phyloP scores from a whole-genome alignment of 345 rosid species.

The Noccaea caerulescens region DNA sequence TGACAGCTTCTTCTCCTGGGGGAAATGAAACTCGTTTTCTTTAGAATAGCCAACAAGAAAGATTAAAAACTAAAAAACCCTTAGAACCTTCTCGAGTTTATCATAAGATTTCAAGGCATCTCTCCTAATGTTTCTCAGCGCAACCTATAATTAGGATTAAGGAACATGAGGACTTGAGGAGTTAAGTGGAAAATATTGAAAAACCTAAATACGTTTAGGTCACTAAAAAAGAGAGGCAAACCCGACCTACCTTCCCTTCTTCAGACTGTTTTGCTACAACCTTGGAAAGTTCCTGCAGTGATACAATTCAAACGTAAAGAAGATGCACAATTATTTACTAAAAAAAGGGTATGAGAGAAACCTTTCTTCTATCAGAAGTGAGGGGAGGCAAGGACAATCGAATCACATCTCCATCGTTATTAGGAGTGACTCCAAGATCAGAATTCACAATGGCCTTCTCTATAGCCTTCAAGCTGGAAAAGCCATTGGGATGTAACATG shows the following conservation, averaged over 20 bases:
- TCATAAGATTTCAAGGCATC: constrained; percentile 91
- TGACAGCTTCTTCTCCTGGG: constrained; percentile 92
- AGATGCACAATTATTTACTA: background rate
- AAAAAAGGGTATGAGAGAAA: constrained; percentile 22
- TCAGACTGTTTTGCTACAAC: constrained; percentile 90
- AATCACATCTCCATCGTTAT: constrained; percentile 91
- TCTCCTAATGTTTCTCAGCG: constrained; percentile 91
- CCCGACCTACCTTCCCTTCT: constrained; percentile 78
- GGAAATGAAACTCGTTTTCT: background rate
- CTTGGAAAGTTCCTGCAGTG: constrained; percentile 76
- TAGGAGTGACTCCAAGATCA: constrained; percentile 88
- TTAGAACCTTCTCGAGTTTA: constrained; percentile 82
- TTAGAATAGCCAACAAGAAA: constrained; percentile 12
- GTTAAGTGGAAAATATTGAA: background rate
- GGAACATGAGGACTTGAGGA: constrained; percentile 9
- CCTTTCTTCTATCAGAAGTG: constrained; percentile 95
- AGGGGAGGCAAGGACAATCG: constrained; percentile 83
- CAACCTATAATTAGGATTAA: constrained; percentile 58
- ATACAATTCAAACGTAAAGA: constrained; percentile 7
- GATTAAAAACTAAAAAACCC: background rate
- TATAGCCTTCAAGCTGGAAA: constrained; percentile 75
- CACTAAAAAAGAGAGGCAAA: constrained; percentile 16
- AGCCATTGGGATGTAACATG: background rate
- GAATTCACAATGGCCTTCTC: constrained; percentile 94
- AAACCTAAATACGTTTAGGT: background rate